Base-by-base conservation (phyloP, 2,329 filamentous ascomycete genomes). In the Botrytis medusae region DNA sequence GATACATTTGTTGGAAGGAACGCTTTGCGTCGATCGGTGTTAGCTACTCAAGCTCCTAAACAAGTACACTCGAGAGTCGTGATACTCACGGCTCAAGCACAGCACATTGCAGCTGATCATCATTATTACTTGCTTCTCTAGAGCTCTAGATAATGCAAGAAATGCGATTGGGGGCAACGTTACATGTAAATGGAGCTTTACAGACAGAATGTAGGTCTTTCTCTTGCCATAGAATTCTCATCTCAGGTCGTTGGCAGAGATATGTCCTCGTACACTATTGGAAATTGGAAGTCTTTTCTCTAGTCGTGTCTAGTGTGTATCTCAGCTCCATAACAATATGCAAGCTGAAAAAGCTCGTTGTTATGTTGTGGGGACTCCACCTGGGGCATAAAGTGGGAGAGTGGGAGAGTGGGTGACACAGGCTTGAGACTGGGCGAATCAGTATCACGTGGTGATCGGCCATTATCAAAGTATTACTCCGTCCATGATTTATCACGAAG, bases 291-390 rank as follows among this genome's bases (percentile, higher is more conserved):
- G 42, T 64, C 29, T 34, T 32, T 32, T 32, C 3, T 34, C 44
- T 9, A 25, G 62, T 65, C 48, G 61, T 29, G 61, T 22, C 40
- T n/a, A 14, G 40, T 42, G 14, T 42, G 40, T 14, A 42, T 29
- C 62, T 32, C 34, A 6, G 34, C 64, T 37, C 64, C 64, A 67
- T 67, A 67, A 40, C 51, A 54, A 67, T 3, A 25, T 67, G 32
- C 64, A 51, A n/a, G 63, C 44, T 65, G 59, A 9, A 61, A 61
- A 40, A 61, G 34, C 37, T 63, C 61, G 37, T 63, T 63, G 37
- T 63, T 20, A 16, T 29, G n/a, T 46, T 54, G 34, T 68, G 64
- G 64, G 64, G 64, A 68, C 46, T 68, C 64, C 64, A 51, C 22
- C 46, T 67, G 32, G 64, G 62, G 64, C 14, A 67, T 22, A 42